Evolutionary conservation across 2,329 filamentous ascomycete genomes (phyloP), one percentile per base, ranked within the genome.

Genomic region (Teratosphaeria pseudoeucalypti): DNA sequence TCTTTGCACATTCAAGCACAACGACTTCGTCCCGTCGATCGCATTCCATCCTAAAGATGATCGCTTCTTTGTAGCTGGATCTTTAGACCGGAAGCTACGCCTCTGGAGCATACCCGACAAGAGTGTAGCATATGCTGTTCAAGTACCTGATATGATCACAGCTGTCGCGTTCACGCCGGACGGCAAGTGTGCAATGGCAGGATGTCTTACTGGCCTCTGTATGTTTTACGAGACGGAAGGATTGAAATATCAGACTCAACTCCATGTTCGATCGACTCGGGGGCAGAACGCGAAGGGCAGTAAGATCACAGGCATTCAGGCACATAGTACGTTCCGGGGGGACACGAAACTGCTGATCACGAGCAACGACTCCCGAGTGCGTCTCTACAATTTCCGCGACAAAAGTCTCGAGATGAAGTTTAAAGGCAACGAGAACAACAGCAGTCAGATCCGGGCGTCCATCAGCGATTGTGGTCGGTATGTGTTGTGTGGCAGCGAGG

Each of bases 71-170:
- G 80, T 99, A 11, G 92, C 94, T 19, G 94, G 94, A 9, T 96
- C 90, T 0, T 80, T 97, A 6, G 94, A 99, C 71, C 88, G 87
- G 1, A 92, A 91, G 65, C 74, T 99, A 56, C 83, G 94, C 16
- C 76, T 99, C 1, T 99, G 94, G 94, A 96, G 91, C 70, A 99
- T 99, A 54, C 92, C 94, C 0, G 94, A 99, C 73, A 96, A 95
- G 72, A 85, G 82, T n/a, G 89, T 97, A 32, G 92, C 92, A 0
- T 97, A 85, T 70, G 87, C 86, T 64, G 86, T 82, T 9, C 84
- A 88, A 52, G 78, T 92, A 0, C 84, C 87, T 0, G 92, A 96
- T 66, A 88, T 97, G 73, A 91, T 97, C 63, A 99, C 94, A 0
- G 90, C 94, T 1, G 92, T 97, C 0, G 86, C 89, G 0, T 99